Base-by-base conservation (phyloP, 306 rosid genomes). In the Rubus idaeus region DNA sequence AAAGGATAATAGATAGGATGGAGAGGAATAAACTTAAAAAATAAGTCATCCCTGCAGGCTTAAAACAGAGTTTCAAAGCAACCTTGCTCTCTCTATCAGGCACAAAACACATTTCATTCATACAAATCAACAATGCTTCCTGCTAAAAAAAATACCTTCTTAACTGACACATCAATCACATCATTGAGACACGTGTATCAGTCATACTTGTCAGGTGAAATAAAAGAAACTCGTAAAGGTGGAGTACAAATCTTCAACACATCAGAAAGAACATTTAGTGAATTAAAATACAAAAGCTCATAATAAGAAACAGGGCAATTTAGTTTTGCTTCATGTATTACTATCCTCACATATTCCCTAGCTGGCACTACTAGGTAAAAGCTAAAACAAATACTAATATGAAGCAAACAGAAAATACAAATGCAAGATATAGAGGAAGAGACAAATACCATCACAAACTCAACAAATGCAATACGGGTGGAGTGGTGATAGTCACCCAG, bases 401-500 rank as follows among this genome's bases (percentile, higher is more conserved):
- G 4, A 4, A 8, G 41, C 71, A 55, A 30, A 47, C 57, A 57
- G 23, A 63, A 53, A 30, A 80, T 41, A 72, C 62, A 45, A 57
- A 63, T 0, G 46, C 51, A 78, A 76, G 75, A 63, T 42, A 62
- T 68, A 73, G 52, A 79, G 17, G 75, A 45, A 45, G 0, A 69
- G 77, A 77, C 69, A 84, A 74, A 44, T 90, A 95, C 98, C 95
- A 92, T 71, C 45, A 87, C 65, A 77, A 95, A 95, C 88, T 95
- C 98, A 51, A 95, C 97, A 89, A 95, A 95, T 0, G 98, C 97
- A 84, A 95, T 95, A 49, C 97, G 95, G 81, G 98, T 95, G 55
- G 98, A 95, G 86, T 95, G 98, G 78, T 95, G 97, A 86, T 92
- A 92, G 87, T 95, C 98, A 61, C 98, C 98, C 56, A 95, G 96